Base-by-base conservation (phyloP, 1,284 basidiomycete genomes). In the Stereum hirsutum region DNA sequence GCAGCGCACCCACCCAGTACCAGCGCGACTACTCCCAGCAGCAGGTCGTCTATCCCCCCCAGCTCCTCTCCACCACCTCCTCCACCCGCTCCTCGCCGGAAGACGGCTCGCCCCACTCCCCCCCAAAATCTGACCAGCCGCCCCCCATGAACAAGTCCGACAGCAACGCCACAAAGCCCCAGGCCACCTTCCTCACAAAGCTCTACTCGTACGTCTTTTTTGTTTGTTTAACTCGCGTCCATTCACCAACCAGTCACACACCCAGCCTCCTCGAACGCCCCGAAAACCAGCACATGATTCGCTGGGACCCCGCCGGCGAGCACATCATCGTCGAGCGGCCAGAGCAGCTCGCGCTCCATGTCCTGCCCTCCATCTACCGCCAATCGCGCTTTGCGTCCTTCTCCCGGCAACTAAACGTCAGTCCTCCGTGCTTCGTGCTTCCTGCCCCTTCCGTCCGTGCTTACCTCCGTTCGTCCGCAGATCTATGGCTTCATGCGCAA, bases 401-500 rank as follows among this genome's bases (percentile, higher is more conserved):
- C 73, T 91, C 89, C 49, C 79, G 89, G 63, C 89, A 93, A 74
- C 78, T 93, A 58, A 93, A 93, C 66, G 89, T 92, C 57, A 55
- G 81, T 71, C 57, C 57, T 54, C 54, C 55, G 57, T 58, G 55
- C 61, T 52, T 54, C 48, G 52, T 17, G 20, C 52, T 52, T 53
- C 51, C 46, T 43, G 41, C 25, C 46, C 49, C 41, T 37, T 41
- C 51, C 35, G 42, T 44, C 45, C 45, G 45, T 41, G 34, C 44
- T 35, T 19, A n/a, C 20, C 36, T 38, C 42, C 47, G 49, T 45
- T 50, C 35, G 42, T 41, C 46, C 33, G 5, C 58, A 92, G 89
- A 93, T 93, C 64, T 93, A 93, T 68, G 90, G 89, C 51, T 93
- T 90, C 70, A 92, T 92, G 87, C 87, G 89, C 63, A 92, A 92